These are phyloP conservation scores for Fusarium sp. DNA, from an alignment of 2,329 filamentous ascomycete species.

Conservation along the genomic window DNA sequence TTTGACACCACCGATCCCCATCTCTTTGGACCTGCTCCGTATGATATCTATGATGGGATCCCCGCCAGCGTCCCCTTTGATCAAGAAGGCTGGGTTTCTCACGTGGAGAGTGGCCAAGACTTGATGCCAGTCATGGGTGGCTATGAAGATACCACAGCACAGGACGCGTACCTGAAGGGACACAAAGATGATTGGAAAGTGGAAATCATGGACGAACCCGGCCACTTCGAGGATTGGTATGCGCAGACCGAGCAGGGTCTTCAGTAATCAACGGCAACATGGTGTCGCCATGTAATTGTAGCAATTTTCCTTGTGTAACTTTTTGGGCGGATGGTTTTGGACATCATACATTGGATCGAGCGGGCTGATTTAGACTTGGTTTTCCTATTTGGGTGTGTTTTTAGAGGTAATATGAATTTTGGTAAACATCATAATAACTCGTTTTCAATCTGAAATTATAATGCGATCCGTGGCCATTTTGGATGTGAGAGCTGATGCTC, in stretches of 20 bases:
- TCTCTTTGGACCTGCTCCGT: slow-evolving; percentile 21
- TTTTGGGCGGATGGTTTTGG: slow-evolving; percentile 9
- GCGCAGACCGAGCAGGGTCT: slow-evolving; percentile 45
- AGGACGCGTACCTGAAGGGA: slow-evolving; percentile 51
- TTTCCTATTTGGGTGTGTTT: slow-evolving; percentile 15
- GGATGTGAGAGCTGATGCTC: slow-evolving; percentile 1
- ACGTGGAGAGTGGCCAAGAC: slow-evolving; percentile 19
- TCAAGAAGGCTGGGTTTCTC: slow-evolving; percentile 30
- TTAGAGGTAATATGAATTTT: neutral
- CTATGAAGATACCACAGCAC: slow-evolving; percentile 30
- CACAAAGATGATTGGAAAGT: slow-evolving; percentile 53
- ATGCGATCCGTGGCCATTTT: neutral
- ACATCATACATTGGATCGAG: slow-evolving; percentile 25
- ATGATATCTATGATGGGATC: slow-evolving; percentile 27
- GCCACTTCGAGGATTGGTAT: slow-evolving; percentile 52
- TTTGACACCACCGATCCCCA: slow-evolving; percentile 12
- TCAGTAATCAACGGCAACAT: slow-evolving; percentile 13
- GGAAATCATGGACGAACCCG: slow-evolving; percentile 49
- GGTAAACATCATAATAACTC: neutral
- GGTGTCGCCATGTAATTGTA: slow-evolving; percentile 5
- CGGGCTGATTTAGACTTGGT: slow-evolving; percentile 27
- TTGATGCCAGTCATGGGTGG: slow-evolving; percentile 21
- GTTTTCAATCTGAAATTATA: neutral
- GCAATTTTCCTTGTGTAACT: slow-evolving; percentile 19
- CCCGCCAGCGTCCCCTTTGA: slow-evolving; percentile 15